Conservation (phyloP, 1,284 basidiomycete genomes). For the Pholiota adiposa region DNA sequence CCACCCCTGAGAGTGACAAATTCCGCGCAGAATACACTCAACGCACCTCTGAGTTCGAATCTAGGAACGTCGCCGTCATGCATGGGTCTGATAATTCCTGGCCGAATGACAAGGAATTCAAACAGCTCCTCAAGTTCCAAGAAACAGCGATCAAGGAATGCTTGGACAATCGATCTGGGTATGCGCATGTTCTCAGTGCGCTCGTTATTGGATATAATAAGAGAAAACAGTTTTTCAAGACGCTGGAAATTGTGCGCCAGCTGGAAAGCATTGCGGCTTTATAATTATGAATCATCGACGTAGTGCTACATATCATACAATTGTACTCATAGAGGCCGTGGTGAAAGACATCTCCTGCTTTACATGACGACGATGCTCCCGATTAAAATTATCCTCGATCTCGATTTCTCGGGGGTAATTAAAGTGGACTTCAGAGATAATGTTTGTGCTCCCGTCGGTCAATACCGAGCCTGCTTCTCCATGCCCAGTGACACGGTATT, state of each 20-base stretch:
- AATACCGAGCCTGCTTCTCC: background rate
- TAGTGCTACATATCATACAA: background rate
- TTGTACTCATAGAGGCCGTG: background rate
- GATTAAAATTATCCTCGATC: too few relatives aligned
- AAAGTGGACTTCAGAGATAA: background rate
- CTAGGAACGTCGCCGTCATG: background rate
- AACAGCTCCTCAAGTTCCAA: background rate
- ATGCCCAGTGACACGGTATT: conserved; percentile 5
- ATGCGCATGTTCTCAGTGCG: background rate
- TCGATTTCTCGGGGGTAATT: background rate
- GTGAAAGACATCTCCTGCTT: background rate
- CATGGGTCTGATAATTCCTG: background rate
- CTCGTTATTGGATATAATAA: background rate
- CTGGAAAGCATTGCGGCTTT: background rate
- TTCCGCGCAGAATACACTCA: conserved; percentile 1
- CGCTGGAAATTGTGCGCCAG: background rate
- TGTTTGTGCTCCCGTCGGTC: background rate
- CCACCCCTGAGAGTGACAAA: conserved; percentile 21
- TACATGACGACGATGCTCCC: background rate
- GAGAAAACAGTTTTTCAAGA: background rate
- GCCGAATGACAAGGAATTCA: background rate
- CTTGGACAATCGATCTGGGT: background rate
- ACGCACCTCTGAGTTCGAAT: background rate
- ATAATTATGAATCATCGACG: too few relatives aligned
- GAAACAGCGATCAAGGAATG: background rate